A percentile compares a stretch with the other conserved stretches of the same genome.
Evolutionary conservation across 257 asterid genomes (phyloP).

Genomic region (Salvia hispanica): DNA sequence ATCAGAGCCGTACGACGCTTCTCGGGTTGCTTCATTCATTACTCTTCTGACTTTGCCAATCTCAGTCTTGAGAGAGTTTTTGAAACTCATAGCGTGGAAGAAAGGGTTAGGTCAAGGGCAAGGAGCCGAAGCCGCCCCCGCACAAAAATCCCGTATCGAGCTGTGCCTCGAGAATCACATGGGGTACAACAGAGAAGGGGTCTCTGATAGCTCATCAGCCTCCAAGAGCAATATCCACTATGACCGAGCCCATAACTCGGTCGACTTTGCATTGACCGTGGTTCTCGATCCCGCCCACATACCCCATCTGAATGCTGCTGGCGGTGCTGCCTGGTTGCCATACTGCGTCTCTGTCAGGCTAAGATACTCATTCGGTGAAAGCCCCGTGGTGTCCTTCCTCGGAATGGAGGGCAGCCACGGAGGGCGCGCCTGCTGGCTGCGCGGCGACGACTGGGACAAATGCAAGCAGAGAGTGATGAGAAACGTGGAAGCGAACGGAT

Average conservation of each 20-base stretch:
- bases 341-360: slow-evolving; percentile 89
- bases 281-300: slow-evolving; percentile 91
- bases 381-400: slow-evolving; percentile 64
- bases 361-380: slow-evolving; percentile 80
- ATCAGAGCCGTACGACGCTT: slow-evolving; percentile 99
- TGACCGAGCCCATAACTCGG: slow-evolving; percentile 77
- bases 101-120: slow-evolving; percentile 85
- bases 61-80: slow-evolving; percentile 85
- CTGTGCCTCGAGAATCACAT: slow-evolving; percentile 90
- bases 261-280: slow-evolving; percentile 91
- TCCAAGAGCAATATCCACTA: slow-evolving; percentile 90
- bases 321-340: slow-evolving; percentile 99
- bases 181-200: slow-evolving; percentile 64
- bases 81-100: slow-evolving; percentile 98
- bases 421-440: slow-evolving; percentile 91
- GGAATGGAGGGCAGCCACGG: slow-evolving; percentile 99
- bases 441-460: slow-evolving; percentile 88
- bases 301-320: slow-evolving; percentile 91
- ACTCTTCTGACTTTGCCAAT: slow-evolving; percentile 92
- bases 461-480: slow-evolving; percentile 77
- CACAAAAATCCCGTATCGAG: slow-evolving; percentile 95
- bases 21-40: slow-evolving; percentile 97
- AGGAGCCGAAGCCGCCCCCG: slow-evolving; percentile 71
- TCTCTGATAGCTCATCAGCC: slow-evolving; percentile 51
- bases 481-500: slow-evolving; percentile 68